Conservation (phyloP, 768 basidiomycete species). For the Rhizopogon vulgaris region DNA sequence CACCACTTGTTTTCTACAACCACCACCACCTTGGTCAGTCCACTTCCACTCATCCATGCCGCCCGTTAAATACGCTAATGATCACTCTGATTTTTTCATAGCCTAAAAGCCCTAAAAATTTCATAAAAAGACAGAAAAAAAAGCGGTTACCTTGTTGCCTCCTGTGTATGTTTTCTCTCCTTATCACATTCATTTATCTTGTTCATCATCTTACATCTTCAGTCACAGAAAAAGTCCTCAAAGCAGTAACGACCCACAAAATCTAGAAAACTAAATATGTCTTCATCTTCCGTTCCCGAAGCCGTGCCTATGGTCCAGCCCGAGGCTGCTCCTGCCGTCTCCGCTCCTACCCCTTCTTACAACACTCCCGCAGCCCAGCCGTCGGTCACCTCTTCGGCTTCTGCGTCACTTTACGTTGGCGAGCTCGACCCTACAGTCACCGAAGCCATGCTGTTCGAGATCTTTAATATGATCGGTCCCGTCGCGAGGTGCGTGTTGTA, state of each 20-base stretch:
- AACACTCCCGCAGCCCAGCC: slow-evolving; percentile 41
- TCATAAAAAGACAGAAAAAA: slow-evolving; percentile 66
- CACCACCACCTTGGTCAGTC: slow-evolving; percentile 65
- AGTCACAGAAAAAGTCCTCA: slow-evolving; percentile 77
- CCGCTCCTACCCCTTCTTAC: slow-evolving; percentile 46
- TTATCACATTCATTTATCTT: slow-evolving; percentile 12
- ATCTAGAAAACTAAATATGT: slow-evolving; percentile 50
- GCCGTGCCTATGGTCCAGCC: slow-evolving; percentile 45
- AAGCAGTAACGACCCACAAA: slow-evolving; percentile 89
- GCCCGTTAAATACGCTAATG: slow-evolving; percentile 11
- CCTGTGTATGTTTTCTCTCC: slow-evolving; percentile 46
- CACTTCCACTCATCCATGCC: slow-evolving; percentile 13
- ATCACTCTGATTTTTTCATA: slow-evolving; percentile 21
- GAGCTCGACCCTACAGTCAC: slow-evolving; percentile 98
- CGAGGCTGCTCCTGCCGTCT: slow-evolving; percentile 40
- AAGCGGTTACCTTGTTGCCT: slow-evolving; percentile 75
- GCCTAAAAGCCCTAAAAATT: slow-evolving; percentile 54
- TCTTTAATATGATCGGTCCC: slow-evolving; percentile 99
- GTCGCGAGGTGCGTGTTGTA: slow-evolving; percentile 75
- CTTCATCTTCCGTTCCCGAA: slow-evolving; percentile 52
- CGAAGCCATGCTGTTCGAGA: slow-evolving; percentile 99
- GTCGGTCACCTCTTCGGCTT: slow-evolving; percentile 62
- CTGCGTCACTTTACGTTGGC: slow-evolving; percentile 96
- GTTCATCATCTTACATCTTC: slow-evolving; percentile 13
- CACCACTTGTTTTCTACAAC: slow-evolving; percentile 43